Percentiles rank a stretch among this genome's conserved stretches.
Evolutionary conservation across 768 basidiomycete genomes (phyloP).

Genomic region (Russula ochroleuca): DNA sequence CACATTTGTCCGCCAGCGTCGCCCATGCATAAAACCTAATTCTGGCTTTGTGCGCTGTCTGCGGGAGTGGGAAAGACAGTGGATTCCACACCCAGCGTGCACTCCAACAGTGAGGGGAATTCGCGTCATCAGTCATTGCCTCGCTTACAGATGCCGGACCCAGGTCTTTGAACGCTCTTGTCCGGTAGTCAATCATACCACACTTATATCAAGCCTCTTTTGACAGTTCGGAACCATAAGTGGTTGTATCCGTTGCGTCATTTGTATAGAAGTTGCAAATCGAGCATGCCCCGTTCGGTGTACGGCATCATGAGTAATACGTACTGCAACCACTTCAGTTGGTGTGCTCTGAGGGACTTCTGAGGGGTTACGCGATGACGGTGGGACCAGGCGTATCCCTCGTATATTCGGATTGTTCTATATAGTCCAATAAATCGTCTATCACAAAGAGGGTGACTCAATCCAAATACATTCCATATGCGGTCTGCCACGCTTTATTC

Average conservation of each 20-base stretch:
- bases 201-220: constrained; percentile 3
- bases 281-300: neutral
- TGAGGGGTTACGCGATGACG: neutral
- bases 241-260: constrained; percentile 8
- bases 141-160: neutral
- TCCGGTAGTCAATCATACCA: constrained; percentile 10
- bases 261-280: constrained; percentile 15
- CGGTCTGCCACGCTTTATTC: constrained; percentile 34
- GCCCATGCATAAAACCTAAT: constrained; percentile 74
- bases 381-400: too few species aligned
- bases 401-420: neutral
- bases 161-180: constrained; percentile 18
- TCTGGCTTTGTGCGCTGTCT: constrained; percentile 55
- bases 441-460: neutral
- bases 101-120: constrained; percentile 16
- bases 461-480: constrained; percentile 26
- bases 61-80: constrained; percentile 27
- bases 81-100: constrained; percentile 14
- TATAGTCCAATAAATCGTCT: neutral
- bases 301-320: neutral
- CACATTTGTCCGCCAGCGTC: constrained; percentile 55
- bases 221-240: neutral
- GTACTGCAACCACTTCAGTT: neutral
- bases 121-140: neutral
- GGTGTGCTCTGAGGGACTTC: neutral